Evolutionary conservation across 2,329 filamentous ascomycete genomes (phyloP), one percentile per base, ranked within the genome.

Genomic region (Fusarium algeriense): DNA sequence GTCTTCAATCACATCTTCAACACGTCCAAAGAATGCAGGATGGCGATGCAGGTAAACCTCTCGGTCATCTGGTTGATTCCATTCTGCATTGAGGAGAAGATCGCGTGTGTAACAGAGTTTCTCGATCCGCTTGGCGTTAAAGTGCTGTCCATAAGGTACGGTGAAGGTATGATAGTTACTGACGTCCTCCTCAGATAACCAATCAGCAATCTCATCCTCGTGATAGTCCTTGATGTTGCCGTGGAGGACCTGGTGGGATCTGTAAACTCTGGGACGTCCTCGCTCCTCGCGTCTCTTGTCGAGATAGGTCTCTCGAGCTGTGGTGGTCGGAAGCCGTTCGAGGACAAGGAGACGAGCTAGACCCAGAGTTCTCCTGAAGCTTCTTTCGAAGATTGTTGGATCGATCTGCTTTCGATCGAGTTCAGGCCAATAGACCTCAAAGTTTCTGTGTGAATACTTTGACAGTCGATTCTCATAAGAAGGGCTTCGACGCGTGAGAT

Each of bases 381-480:
- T 93, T 52, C 94, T 85, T 80, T 97, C 94, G 69, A 93, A 97
- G 52, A 97, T 94, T 26, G 93, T 97, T 8, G 94, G 94, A 74
- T 97, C 93, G 58, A 97, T 84, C 14, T 88, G 87, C n/a, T 88
- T 88, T 20, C 93, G 89, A 68, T 96, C 91, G 17, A 97, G 84
- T 13, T 89, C 85, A 2, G 91, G 87, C 90, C 93, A 97, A 78
- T 92, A 92, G 1, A 95, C 89, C 80, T 97, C 94, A 71, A 97
- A 97, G 19, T 93, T 93, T 45, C 93, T 86, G 76, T 92, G 92
- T 17, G 92, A 92, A 79, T 97, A 95, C 79, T 97, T 97, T 19
- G 92, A 93, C 15, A 97, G 85, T 13, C 94, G 90, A 72, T 93
- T 97, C 77, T 97, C 94, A 73, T 97, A 97, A 0, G 93, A 96